A percentile compares a stretch with the other conserved stretches of the same genome.
Evolutionary conservation across 139 green algal species (phyloP).

Genomic region (Bryopsis sp.): DNA sequence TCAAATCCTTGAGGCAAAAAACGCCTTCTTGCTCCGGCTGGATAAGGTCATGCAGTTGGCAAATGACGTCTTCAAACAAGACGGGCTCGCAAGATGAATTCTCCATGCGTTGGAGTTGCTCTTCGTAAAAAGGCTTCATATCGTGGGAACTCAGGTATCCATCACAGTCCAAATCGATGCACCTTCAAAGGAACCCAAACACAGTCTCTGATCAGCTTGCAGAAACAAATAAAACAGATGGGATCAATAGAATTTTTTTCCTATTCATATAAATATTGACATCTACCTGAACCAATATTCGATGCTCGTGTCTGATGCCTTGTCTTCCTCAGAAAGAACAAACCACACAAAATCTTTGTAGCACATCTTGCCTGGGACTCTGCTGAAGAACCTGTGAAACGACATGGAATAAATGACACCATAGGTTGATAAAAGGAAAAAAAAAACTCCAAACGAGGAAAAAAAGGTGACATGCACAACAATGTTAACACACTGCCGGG

Average conservation of each 20-base stretch:
- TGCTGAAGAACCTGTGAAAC: conserved; percentile 38
- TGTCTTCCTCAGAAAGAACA: conserved; percentile 98
- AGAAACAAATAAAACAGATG: too few relatives aligned
- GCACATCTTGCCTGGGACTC: conserved; percentile 72
- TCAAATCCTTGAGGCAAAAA: conserved; percentile 73
- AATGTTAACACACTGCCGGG: too few relatives aligned
- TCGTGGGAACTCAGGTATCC: conserved; percentile 70
- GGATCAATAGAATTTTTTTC: too few relatives aligned
- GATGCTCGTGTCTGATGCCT: conserved; percentile 76
- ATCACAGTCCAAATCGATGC: conserved; percentile 89
- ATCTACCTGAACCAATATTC: conserved; percentile 89
- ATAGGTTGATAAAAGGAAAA: too few relatives aligned
- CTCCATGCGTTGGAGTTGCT: conserved; percentile 97
- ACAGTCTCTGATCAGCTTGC: too few relatives aligned
- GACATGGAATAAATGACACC: too few relatives aligned
- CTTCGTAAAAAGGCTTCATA: conserved; percentile 94
- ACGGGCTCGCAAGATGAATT: conserved; percentile 57
- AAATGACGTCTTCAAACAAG: conserved; percentile 80
- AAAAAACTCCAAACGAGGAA: too few relatives aligned
- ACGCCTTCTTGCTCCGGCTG: conserved; percentile 48
- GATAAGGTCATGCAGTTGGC: conserved; percentile 98
- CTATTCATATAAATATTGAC: not conserved
- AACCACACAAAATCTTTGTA: conserved; percentile 99
- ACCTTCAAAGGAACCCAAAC: too few relatives aligned
- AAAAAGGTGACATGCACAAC: too few relatives aligned